phyloP scores from a whole-genome alignment of 305 asterid genomes.

The Plantago coronopus region DNA sequence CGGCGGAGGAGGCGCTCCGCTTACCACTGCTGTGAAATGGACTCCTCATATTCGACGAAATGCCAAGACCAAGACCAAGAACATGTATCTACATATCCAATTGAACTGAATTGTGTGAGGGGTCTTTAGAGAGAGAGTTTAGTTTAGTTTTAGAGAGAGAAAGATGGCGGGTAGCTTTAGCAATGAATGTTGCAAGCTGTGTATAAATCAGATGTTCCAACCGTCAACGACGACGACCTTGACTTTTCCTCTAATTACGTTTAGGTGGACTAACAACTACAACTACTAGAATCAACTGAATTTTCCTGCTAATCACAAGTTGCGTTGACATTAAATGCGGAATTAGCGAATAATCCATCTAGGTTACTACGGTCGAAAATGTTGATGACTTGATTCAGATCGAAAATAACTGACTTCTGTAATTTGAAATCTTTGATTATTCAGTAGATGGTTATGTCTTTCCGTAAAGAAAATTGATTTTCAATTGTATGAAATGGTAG shows the following conservation, averaged over 20 bases:
- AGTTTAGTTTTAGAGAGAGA: slow-evolving; percentile 1
- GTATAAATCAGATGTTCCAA: slow-evolving; percentile 10
- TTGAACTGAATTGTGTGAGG: background rate
- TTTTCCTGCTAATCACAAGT: too few species aligned
- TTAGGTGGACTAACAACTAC: too few species aligned
- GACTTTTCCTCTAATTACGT: slow-evolving; percentile 19
- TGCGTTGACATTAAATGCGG: too few species aligned
- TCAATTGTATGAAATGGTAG: too few species aligned
- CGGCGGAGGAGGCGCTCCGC: slow-evolving; percentile 33
- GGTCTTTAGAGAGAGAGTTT: background rate
- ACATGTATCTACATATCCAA: background rate
- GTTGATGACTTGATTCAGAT: too few species aligned
- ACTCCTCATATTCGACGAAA: slow-evolving; percentile 28
- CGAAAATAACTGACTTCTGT: too few species aligned
- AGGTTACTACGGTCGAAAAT: too few species aligned
- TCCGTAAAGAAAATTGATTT: too few species aligned
- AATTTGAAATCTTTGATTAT: too few species aligned
- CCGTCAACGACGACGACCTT: slow-evolving; percentile 32
- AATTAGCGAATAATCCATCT: too few species aligned
- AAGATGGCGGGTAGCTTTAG: slow-evolving; percentile 41
- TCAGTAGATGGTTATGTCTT: too few species aligned
- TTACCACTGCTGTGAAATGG: slow-evolving; percentile 24
- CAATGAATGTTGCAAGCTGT: slow-evolving; percentile 2
- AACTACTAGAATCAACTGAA: too few species aligned
- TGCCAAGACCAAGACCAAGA: background rate